Conservation (phyloP, 306 rosid species). For the Herpetospermum pedunculosum region DNA sequence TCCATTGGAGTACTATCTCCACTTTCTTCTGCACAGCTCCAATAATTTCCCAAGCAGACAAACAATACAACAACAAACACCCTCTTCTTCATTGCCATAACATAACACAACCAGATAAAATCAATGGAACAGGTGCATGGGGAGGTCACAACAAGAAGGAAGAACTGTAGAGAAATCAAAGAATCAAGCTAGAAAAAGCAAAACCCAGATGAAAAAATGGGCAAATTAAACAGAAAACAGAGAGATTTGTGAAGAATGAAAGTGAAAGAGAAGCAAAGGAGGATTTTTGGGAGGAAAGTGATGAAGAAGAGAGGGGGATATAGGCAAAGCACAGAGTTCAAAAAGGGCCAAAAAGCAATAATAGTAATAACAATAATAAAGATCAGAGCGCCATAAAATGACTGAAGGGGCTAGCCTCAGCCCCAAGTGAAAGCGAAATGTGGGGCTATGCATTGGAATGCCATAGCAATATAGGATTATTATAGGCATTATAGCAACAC, state of each 20-base stretch:
- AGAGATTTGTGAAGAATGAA: neutral
- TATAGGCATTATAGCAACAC: too few species aligned
- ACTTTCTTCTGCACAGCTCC: slow-evolving; percentile 39
- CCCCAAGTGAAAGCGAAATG: slow-evolving; percentile 38
- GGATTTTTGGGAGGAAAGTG: slow-evolving; percentile 11
- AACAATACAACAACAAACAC: slow-evolving; percentile 15
- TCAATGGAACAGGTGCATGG: slow-evolving; percentile 13
- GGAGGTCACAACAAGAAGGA: slow-evolving; percentile 8
- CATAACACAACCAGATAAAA: neutral
- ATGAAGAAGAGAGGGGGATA: neutral
- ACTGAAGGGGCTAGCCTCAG: slow-evolving; percentile 14
- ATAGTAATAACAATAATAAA: slow-evolving; percentile 41
- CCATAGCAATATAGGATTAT: neutral
- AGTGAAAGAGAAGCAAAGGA: slow-evolving; percentile 22
- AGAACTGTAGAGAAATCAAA: slow-evolving; percentile 3
- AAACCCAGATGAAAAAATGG: neutral
- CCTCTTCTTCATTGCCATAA: slow-evolving; percentile 34
- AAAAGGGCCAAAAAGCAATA: slow-evolving; percentile 35
- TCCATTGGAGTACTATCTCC: slow-evolving; percentile 73
- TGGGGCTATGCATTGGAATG: slow-evolving; percentile 30
- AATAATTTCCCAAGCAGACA: slow-evolving; percentile 23
- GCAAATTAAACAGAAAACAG: neutral
- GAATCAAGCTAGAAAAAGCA: neutral
- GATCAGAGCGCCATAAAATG: slow-evolving; percentile 21
- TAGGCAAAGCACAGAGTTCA: slow-evolving; percentile 46